phyloP scores from a whole-genome alignment of 176 grass and related monocot genomes.

The Bonia amplexicaulis region DNA sequence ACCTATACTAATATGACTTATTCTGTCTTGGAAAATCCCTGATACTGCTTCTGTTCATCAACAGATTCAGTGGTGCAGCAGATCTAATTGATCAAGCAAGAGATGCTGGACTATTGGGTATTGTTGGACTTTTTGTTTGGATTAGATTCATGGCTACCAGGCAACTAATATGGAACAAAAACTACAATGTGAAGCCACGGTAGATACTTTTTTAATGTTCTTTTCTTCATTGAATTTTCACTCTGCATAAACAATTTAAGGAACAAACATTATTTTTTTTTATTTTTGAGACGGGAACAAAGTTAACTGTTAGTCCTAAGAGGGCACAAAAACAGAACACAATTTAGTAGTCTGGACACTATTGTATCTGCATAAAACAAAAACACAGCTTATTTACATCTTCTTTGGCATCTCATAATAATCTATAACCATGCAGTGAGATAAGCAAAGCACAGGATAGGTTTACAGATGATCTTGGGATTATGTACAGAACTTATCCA shows the following conservation, averaged over 20 bases:
- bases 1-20: slow-evolving; percentile 17
- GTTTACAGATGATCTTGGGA: slow-evolving; percentile 75
- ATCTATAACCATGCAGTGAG: slow-evolving; percentile 60
- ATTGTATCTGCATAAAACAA: not conserved
- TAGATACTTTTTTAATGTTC: slow-evolving; percentile 38
- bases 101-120: slow-evolving; percentile 64
- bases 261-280: not conserved
- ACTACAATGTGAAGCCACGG: slow-evolving; percentile 99
- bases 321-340: not conserved
- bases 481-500: slow-evolving; percentile 75
- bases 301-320: not conserved
- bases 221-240: slow-evolving; percentile 3
- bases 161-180: slow-evolving; percentile 96
- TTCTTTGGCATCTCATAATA: slow-evolving; percentile 12
- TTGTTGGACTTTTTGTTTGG: slow-evolving; percentile 93
- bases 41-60: slow-evolving; percentile 14
- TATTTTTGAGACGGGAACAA: not conserved
- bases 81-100: slow-evolving; percentile 74
- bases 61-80: slow-evolving; percentile 92
- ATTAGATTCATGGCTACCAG: slow-evolving; percentile 91
- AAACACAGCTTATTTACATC: not conserved
- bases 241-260: not conserved
- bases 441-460: slow-evolving; percentile 95
- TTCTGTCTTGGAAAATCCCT: slow-evolving; percentile 1
- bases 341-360: not conserved